Conservation (phyloP, 1,284 basidiomycete species). For the Boletus sp. region DNA sequence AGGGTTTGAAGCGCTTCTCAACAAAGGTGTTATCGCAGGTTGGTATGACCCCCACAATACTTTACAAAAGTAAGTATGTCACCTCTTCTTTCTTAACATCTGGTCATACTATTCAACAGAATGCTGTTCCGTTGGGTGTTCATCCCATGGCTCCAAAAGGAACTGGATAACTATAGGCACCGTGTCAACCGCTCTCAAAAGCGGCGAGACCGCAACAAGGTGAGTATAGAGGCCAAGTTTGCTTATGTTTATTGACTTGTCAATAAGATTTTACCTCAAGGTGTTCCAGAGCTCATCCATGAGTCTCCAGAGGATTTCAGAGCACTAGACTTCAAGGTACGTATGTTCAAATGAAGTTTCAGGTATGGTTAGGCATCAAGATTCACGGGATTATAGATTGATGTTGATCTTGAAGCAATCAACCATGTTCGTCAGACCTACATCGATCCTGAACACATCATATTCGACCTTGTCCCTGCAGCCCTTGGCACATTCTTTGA, state of each 20-base stretch:
- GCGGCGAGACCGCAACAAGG: slow-evolving; percentile 21
- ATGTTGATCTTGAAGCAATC: background rate
- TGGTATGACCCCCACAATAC: background rate
- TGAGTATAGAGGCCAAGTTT: too few relatives aligned
- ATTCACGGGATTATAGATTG: too few relatives aligned
- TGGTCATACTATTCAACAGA: background rate
- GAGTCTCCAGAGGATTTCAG: too few relatives aligned
- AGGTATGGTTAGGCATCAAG: too few relatives aligned
- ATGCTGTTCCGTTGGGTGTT: slow-evolving; percentile 29
- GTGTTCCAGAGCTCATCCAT: too few relatives aligned
- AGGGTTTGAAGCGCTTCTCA: background rate
- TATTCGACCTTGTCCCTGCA: background rate
- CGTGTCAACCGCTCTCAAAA: slow-evolving; percentile 24
- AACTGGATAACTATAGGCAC: slow-evolving; percentile 25
- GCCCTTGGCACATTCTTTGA: background rate
- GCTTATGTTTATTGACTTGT: too few relatives aligned
- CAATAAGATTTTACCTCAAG: too few relatives aligned
- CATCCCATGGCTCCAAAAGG: slow-evolving; percentile 33
- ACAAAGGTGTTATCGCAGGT: background rate
- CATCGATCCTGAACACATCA: background rate
- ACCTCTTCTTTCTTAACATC: too few relatives aligned
- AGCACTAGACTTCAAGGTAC: too few relatives aligned
- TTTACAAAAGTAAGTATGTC: background rate
- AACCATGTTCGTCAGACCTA: background rate
- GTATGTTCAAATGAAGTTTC: too few relatives aligned